Evolutionary conservation across 148 eudicot species (phyloP).

Genomic region (Chenopodium formosanum): DNA sequence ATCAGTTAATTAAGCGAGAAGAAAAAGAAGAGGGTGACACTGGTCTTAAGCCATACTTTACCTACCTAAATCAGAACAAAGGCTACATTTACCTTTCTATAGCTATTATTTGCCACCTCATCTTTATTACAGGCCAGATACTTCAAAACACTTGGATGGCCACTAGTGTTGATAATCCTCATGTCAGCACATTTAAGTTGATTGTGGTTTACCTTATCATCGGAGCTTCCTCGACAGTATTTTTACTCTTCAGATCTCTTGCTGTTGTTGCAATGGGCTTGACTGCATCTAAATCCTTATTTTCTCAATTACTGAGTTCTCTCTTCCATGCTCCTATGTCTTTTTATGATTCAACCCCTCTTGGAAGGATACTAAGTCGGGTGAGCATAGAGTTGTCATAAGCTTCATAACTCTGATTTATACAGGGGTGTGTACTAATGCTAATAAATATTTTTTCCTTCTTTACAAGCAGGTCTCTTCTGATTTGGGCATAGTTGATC

Average conservation of each 20-base stretch:
- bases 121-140: slow-evolving; percentile 55
- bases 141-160: slow-evolving; percentile 92
- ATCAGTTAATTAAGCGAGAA: slow-evolving; percentile 83
- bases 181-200: slow-evolving; percentile 51
- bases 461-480: slow-evolving; percentile 53
- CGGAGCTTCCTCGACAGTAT: slow-evolving; percentile 43
- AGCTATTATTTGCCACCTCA: slow-evolving; percentile 46
- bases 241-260: slow-evolving; percentile 61
- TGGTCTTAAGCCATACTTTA: slow-evolving; percentile 71
- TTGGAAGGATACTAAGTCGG: slow-evolving; percentile 88
- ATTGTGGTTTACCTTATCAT: slow-evolving; percentile 69
- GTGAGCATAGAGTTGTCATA: slow-evolving; percentile 28
- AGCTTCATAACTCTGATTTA: not conserved
- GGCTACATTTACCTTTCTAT: slow-evolving; percentile 54
- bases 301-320: slow-evolving; percentile 61
- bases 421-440: not conserved
- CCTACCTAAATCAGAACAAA: slow-evolving; percentile 67
- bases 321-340: slow-evolving; percentile 89
- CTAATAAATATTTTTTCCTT: not conserved
- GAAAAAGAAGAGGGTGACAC: slow-evolving; percentile 78
- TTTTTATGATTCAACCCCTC: slow-evolving; percentile 89
- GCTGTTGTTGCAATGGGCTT: slow-evolving; percentile 55
- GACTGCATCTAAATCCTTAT: slow-evolving; percentile 74
- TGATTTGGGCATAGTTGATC: slow-evolving; percentile 84
- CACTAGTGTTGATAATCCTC: slow-evolving; percentile 68